Evolutionary conservation across 139 green algal species (phyloP).

Genomic region (Auxenochlorella pyrenoidosa): DNA sequence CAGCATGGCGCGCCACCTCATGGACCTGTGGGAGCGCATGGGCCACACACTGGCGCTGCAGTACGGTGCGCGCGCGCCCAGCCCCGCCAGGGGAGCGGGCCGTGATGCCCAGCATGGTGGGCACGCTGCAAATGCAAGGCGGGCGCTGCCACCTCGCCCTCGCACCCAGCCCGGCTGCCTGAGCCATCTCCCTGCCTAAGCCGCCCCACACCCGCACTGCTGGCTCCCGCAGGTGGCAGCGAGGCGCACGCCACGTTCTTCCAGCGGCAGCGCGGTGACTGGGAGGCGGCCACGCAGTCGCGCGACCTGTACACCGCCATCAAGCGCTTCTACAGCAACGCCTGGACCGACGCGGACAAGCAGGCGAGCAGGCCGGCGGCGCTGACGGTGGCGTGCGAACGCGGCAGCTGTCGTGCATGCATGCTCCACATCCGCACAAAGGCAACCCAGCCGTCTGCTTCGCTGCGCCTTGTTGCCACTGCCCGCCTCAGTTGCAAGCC

Average conservation of each 20-base stretch:
- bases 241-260: constrained; percentile 94
- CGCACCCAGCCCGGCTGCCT: not conserved
- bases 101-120: not conserved
- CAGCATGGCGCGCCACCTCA: constrained; percentile 75
- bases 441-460: too few relatives aligned
- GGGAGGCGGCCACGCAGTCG: constrained; percentile 64
- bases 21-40: constrained; percentile 92
- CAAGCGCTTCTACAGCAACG: constrained; percentile 91
- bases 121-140: not conserved
- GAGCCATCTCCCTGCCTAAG: not conserved
- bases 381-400: not conserved
- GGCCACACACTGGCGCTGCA: constrained; percentile 88
- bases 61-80: too few relatives aligned
- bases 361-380: constrained; percentile 52
- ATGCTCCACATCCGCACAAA: not conserved
- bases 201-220: not conserved
- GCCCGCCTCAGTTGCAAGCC: too few relatives aligned
- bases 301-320: constrained; percentile 73
- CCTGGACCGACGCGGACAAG: constrained; percentile 91
- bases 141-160: not conserved
- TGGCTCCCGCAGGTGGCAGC: constrained; percentile 63
- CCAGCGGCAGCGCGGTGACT: constrained; percentile 81
- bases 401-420: not conserved
- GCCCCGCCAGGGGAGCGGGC: too few relatives aligned
- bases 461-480: too few relatives aligned